Evolutionary conservation across 257 asterid genomes (phyloP), one percentile per base, ranked within the genome.

Genomic region (Penstemon eatonii): DNA sequence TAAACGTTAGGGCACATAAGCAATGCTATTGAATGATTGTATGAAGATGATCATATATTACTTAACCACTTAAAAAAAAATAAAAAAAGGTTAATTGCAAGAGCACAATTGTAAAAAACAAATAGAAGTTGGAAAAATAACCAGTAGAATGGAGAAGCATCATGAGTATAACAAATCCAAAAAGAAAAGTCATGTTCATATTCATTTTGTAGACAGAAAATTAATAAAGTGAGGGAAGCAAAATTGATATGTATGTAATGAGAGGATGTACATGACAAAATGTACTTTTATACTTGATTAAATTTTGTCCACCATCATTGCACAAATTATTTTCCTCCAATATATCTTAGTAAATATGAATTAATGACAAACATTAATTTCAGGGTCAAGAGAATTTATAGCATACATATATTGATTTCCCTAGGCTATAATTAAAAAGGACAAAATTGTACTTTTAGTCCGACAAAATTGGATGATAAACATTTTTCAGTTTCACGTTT

Each of bases 61-160:
- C 3, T 5, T 3, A 49, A 49, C 4, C 5, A 3, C n/a, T 0
- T 3, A 11, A 5, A 8, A 4, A 51, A n/a, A 4, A 52, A 19
- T 1, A 6, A 13, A 3, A 12, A 25, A 25, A 15, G 18, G 18
- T 15, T 15, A n/a, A n/a, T n/a, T n/a, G n/a, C 18, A 25, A 25
- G 2, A 0, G 2, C 33, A 25, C 33, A 25, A 25, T 25, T 25
- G 33, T 25, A 4, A 54, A 54, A 54, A 6, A 13, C 25, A 8
- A 19, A 13, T 15, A 54, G 2, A 69, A 53, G 50, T 13, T 4
- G 33, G 18, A 49, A 67, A 69, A 49, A 60, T 5, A 39, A 69
- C 67, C 74, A 1, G 57, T 37, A 46, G 60, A 45, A 13, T 49
- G 44, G 67, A 69, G 60, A 49, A 69, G 53, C 60, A 50, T 38